Conservation (phyloP, 1,284 basidiomycete species). For the Apiotrichum veenhuisii region DNA sequence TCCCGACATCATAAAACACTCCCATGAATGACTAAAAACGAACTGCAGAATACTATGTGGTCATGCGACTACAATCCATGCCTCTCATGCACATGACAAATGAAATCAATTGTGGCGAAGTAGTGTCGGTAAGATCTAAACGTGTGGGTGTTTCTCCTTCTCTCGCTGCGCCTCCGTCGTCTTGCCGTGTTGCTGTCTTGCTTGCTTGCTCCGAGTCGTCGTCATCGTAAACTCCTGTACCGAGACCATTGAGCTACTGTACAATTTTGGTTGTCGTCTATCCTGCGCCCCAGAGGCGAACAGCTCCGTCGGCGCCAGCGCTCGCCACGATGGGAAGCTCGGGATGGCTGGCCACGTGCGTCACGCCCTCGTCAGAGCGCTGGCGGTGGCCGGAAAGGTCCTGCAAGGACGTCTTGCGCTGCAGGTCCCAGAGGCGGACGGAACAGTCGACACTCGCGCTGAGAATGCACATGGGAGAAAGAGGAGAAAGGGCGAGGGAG, state of each 20-base stretch:
- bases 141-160: neutral
- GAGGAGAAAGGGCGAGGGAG: slow-evolving; percentile 79
- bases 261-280: slow-evolving; percentile 7
- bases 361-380: slow-evolving; percentile 84
- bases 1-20: too few relatives aligned
- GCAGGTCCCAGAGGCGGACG: slow-evolving; percentile 89
- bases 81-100: slow-evolving; percentile 18
- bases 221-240: neutral
- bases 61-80: slow-evolving; percentile 11
- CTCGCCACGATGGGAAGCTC: slow-evolving; percentile 83
- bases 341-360: slow-evolving; percentile 59
- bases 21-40: neutral
- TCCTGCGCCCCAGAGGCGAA: slow-evolving; percentile 64
- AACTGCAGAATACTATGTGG: slow-evolving; percentile 2
- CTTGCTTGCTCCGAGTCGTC: neutral
- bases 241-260: neutral
- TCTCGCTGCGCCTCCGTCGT: neutral
- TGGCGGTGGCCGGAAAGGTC: slow-evolving; percentile 81
- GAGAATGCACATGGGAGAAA: slow-evolving; percentile 65
- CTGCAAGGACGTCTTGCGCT: slow-evolving; percentile 65
- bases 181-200: neutral
- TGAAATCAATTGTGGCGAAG: neutral
- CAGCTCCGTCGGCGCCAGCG: slow-evolving; percentile 89
- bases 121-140: slow-evolving; percentile 5
- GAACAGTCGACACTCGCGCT: slow-evolving; percentile 93